A percentile compares a stretch with the other conserved stretches of the same genome.
phyloP scores from a whole-genome alignment of 164 flowering plant genomes.

The Aristolochia californica region DNA sequence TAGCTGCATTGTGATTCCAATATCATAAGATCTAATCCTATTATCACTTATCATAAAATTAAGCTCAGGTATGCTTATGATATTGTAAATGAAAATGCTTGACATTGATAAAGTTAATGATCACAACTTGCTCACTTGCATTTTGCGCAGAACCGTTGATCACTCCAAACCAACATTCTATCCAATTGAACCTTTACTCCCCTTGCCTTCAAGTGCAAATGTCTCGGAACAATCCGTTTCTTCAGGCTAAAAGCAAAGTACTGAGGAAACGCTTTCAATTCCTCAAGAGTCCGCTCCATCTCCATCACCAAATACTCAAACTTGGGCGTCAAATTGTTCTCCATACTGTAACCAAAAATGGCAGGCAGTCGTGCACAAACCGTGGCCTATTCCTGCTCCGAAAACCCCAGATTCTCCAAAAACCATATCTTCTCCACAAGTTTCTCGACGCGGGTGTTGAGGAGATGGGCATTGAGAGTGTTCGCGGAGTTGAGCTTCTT shows the following conservation, averaged over 20 bases:
- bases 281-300: constrained; percentile 47
- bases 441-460: constrained; percentile 40
- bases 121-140: constrained; percentile 39
- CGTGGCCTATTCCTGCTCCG: constrained; percentile 32
- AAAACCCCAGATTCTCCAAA: constrained; percentile 35
- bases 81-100: too few relatives aligned
- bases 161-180: constrained; percentile 60
- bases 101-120: too few relatives aligned
- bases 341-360: constrained; percentile 54
- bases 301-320: constrained; percentile 41
- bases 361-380: constrained; percentile 53
- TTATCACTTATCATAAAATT: too few relatives aligned
- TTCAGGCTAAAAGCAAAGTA: constrained; percentile 52
- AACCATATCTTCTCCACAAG: constrained; percentile 29
- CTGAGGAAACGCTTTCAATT: constrained; percentile 58
- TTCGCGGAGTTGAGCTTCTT: constrained; percentile 37
- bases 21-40: too few relatives aligned
- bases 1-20: too few relatives aligned
- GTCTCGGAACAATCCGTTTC: constrained; percentile 50
- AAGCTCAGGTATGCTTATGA: too few relatives aligned
- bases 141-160: constrained; percentile 40
- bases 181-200: constrained; percentile 33
- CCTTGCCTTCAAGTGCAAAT: constrained; percentile 58
- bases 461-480: constrained; percentile 40
- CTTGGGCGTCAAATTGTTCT: constrained; percentile 48